phyloP scores from a whole-genome alignment of 257 asterid genomes.

The Solanum sparsipilum region DNA sequence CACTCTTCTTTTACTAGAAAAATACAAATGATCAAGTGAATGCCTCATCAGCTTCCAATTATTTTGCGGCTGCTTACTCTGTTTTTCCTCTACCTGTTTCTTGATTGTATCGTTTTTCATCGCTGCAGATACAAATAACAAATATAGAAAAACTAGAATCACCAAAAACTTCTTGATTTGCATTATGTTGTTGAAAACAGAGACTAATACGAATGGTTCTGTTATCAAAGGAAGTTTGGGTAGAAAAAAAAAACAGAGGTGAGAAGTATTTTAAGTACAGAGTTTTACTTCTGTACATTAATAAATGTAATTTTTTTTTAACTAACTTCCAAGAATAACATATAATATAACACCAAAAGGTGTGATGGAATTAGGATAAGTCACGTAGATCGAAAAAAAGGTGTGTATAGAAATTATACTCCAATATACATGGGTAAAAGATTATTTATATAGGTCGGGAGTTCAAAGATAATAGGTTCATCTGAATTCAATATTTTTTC shows the following conservation, averaged over 20 bases:
- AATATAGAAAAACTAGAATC: slow-evolving; percentile 1
- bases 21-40: slow-evolving; percentile 5
- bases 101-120: not conserved
- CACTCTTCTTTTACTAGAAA: slow-evolving; percentile 30
- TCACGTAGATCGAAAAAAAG: not conserved
- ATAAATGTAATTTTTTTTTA: not conserved
- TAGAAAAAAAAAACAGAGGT: not conserved
- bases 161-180: slow-evolving; percentile 1
- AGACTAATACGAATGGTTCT: not conserved
- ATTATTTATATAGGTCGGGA: not conserved
- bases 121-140: slow-evolving; percentile 10
- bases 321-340: not conserved
- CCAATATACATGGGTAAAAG: not conserved
- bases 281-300: not conserved
- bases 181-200: not conserved
- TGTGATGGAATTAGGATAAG: not conserved
- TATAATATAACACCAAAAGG: not conserved
- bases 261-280: not conserved
- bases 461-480: not conserved
- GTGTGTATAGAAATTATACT: not conserved
- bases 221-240: not conserved
- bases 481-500: too few relatives aligned
- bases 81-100: not conserved
- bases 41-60: slow-evolving; percentile 2
- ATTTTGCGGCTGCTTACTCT: not conserved